These are phyloP conservation scores for Diatrype stigma DNA, from an alignment of 2,329 filamentous ascomycete genomes.

Conservation along the genomic window DNA sequence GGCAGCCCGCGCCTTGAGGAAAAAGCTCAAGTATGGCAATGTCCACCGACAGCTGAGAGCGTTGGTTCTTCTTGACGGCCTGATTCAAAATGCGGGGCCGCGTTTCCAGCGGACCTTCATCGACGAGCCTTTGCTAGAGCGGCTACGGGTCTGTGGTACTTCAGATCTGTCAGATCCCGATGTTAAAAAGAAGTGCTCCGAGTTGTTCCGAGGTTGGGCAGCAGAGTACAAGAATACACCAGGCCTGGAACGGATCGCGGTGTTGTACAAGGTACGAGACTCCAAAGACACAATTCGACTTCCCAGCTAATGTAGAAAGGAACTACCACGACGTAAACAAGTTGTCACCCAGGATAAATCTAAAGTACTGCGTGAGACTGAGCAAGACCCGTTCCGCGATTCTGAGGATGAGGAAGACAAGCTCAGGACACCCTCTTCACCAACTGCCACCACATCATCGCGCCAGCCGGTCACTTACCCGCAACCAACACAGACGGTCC, in stretches of 20 bases:
- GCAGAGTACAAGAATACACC: slow-evolving; percentile 74
- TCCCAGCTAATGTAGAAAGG: slow-evolving; percentile 31
- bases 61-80: slow-evolving; percentile 81
- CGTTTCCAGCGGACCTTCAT: slow-evolving; percentile 83
- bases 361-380: slow-evolving; percentile 78
- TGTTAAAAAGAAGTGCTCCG: slow-evolving; percentile 84
- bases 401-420: slow-evolving; percentile 56
- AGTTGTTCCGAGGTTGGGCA: slow-evolving; percentile 84
- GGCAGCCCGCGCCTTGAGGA: slow-evolving; percentile 85
- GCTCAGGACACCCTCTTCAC: slow-evolving; percentile 25
- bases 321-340: slow-evolving; percentile 64
- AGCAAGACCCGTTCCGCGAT: slow-evolving; percentile 62
- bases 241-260: slow-evolving; percentile 76
- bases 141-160: slow-evolving; percentile 80
- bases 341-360: slow-evolving; percentile 73
- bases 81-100: slow-evolving; percentile 90
- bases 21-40: slow-evolving; percentile 98
- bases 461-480: slow-evolving; percentile 22
- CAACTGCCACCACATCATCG: slow-evolving; percentile 26
- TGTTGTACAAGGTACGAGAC: slow-evolving; percentile 60
- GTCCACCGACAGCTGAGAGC: slow-evolving; percentile 89
- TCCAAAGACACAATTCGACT: neutral
- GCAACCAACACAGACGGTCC: slow-evolving; percentile 24
- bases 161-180: slow-evolving; percentile 79
- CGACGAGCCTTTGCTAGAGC: slow-evolving; percentile 87